A percentile compares a stretch with the other conserved stretches of the same genome.
phyloP scores from a whole-genome alignment of 2,329 filamentous ascomycete species.

The Diaporthe citriasiana region DNA sequence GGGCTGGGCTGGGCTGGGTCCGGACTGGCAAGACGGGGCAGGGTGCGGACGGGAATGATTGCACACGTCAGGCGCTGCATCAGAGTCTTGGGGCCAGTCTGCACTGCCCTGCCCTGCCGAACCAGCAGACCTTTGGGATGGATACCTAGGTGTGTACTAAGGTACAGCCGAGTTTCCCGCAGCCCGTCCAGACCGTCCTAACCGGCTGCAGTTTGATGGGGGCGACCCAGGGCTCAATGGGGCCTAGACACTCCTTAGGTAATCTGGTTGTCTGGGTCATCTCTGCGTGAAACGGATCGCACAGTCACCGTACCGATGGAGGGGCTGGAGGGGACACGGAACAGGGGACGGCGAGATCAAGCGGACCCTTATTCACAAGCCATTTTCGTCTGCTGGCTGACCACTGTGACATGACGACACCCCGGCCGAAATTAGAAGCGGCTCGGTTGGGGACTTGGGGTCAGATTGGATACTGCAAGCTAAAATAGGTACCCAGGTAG shows the following conservation, averaged over 20 bases:
- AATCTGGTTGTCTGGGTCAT: slow-evolving; percentile 13
- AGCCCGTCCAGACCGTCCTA: slow-evolving; percentile 12
- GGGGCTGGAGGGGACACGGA: slow-evolving; percentile 6
- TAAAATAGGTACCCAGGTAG: slow-evolving; percentile 36
- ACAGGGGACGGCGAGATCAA: slow-evolving; percentile 22
- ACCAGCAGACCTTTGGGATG: slow-evolving; percentile 8
- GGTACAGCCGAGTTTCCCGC: slow-evolving; percentile 20
- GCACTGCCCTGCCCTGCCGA: slow-evolving; percentile 16
- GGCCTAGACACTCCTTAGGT: slow-evolving; percentile 23
- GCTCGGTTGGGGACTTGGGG: slow-evolving; percentile 27
- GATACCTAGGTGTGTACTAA: background rate
- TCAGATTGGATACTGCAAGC: slow-evolving; percentile 18
- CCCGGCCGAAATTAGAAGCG: slow-evolving; percentile 42
- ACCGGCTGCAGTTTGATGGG: slow-evolving; percentile 5
- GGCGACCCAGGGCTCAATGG: background rate
- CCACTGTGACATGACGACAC: slow-evolving; percentile 39
- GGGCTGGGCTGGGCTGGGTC: slow-evolving; percentile 19
- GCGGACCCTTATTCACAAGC: slow-evolving; percentile 39
- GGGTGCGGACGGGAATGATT: slow-evolving; percentile 11
- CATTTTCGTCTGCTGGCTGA: background rate
- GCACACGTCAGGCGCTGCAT: slow-evolving; percentile 37
- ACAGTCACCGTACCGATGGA: slow-evolving; percentile 3
- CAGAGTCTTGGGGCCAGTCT: slow-evolving; percentile 15
- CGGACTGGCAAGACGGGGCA: slow-evolving; percentile 20
- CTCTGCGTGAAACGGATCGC: slow-evolving; percentile 11